Evolutionary conservation across 371 early-diverging fungal species (phyloP).

Genomic region (Lichtheimia ornata): DNA sequence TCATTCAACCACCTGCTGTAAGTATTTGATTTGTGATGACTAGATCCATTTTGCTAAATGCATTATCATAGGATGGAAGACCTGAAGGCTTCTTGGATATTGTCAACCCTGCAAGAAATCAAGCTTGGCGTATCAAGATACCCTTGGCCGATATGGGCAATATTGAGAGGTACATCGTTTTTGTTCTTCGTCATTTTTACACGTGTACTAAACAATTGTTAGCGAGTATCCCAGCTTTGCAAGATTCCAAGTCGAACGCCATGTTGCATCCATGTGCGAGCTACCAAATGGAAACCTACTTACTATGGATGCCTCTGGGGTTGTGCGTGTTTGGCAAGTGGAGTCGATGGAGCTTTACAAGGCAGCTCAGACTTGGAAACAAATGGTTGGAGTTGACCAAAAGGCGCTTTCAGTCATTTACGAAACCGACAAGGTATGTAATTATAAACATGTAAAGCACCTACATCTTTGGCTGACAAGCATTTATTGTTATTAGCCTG

Average conservation of each 20-base stretch:
- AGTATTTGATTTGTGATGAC: background rate
- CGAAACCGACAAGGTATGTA: conserved; percentile 50
- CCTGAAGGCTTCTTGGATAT: conserved; percentile 66
- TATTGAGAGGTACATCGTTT: conserved; percentile 19
- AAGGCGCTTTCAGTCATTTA: conserved; percentile 66
- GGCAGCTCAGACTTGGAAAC: conserved; percentile 73
- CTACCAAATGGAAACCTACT: conserved; percentile 66
- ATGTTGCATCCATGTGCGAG: conserved; percentile 63
- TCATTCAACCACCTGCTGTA: conserved; percentile 49
- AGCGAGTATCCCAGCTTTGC: conserved; percentile 45
- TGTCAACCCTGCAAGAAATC: conserved; percentile 53
- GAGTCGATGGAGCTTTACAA: conserved; percentile 54
- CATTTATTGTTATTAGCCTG: background rate
- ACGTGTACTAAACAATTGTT: conserved; percentile 3
- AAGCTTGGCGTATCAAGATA: conserved; percentile 63
- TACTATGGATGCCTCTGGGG: conserved; percentile 68
- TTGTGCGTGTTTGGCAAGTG: conserved; percentile 73
- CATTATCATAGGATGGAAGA: conserved; percentile 53
- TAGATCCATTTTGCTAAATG: background rate
- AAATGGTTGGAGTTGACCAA: conserved; percentile 74
- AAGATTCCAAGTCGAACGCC: conserved; percentile 53
- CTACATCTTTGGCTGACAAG: background rate
- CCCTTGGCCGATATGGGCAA: conserved; percentile 60
- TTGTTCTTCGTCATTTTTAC: background rate
- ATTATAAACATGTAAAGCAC: conserved; percentile 2